These are phyloP conservation scores for Cornus controversa DNA, from an alignment of 148 eudicot species.

Conservation along the genomic window DNA sequence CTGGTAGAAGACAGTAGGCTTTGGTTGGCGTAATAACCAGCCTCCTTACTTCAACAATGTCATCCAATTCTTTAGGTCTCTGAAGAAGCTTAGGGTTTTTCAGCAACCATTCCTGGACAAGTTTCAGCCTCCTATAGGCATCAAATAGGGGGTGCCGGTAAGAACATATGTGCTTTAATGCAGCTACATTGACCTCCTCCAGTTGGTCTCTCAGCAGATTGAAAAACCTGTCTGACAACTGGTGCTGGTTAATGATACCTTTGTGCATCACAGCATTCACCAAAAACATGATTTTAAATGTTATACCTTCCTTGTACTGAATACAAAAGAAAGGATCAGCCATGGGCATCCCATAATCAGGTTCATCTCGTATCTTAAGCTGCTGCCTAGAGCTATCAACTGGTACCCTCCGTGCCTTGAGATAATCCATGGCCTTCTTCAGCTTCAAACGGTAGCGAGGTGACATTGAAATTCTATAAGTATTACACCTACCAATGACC, in stretches of 20 bases:
- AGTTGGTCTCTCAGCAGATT: constrained; percentile 48
- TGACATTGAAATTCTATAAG: constrained; percentile 48
- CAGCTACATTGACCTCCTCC: constrained; percentile 58
- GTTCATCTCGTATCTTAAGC: constrained; percentile 55
- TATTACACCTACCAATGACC: constrained; percentile 70
- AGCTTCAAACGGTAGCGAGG: constrained; percentile 60
- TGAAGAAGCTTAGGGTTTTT: constrained; percentile 58
- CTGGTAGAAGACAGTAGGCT: constrained; percentile 86
- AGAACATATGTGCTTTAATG: constrained; percentile 69
- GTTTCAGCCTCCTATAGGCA: constrained; percentile 43
- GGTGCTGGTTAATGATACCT: constrained; percentile 71
- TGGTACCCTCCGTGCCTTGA: constrained; percentile 45
- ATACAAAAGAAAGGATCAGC: constrained; percentile 63
- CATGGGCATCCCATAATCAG: constrained; percentile 48
- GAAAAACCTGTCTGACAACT: constrained; percentile 49
- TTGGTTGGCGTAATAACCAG: constrained; percentile 81
- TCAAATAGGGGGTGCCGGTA: constrained; percentile 59
- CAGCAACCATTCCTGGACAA: constrained; percentile 61
- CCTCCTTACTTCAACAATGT: constrained; percentile 67
- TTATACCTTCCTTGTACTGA: constrained; percentile 42
- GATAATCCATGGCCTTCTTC: constrained; percentile 49
- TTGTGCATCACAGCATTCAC: constrained; percentile 77
- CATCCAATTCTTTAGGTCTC: constrained; percentile 39
- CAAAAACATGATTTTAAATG: constrained; percentile 60
- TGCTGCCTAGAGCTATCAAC: constrained; percentile 11